Base-by-base conservation (phyloP, 306 rosid species). In the Ceratonia siliqua region DNA sequence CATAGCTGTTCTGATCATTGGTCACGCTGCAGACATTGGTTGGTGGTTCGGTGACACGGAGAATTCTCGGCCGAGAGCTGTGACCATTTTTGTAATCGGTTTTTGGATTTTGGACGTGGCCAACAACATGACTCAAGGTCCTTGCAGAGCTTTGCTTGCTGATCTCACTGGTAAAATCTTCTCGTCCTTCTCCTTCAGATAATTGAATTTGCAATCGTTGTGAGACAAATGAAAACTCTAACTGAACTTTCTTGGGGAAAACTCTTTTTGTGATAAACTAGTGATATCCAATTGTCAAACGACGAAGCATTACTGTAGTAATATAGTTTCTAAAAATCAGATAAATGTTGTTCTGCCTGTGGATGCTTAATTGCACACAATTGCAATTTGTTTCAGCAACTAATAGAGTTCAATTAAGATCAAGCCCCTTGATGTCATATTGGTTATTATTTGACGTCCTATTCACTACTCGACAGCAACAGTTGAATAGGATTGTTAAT, bases 91-190 rank as follows among this genome's bases (percentile, higher is more conserved):
- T 46, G 87, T 89, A 4, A 36, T 91, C 10, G 97, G 97, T 6
- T 91, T 91, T 81, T 91, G 95, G 97, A 89, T 91, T 75, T 87
- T 91, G 73, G 97, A 91, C 50, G 83, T 91, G 30, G 95, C 97
- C 27, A 91, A 91, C 36, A 91, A 91, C 78, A 75, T 87, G 82
- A 92, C 96, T 48, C 97, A 89, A 73, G 95, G 97, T 76, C 96
- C 97, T 70, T 92, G 97, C 24, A 79, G 97, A 83, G 96, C 97
- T 71, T 76, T 89, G 74, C 97, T 94, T 11, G 91, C 87, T 38
- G 98, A 92, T 89, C 99, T 90, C 69, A 94, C 95, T 30, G 88
- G 95, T 92, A 85, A 48, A 83, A 36, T 21, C 52, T 27, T 54
- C n/a, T 33, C 18, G 5, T 5, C n/a, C 46, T 67, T 39, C 21